Base-by-base conservation (phyloP, 768 basidiomycete genomes). In the Leccinellum albellum region DNA sequence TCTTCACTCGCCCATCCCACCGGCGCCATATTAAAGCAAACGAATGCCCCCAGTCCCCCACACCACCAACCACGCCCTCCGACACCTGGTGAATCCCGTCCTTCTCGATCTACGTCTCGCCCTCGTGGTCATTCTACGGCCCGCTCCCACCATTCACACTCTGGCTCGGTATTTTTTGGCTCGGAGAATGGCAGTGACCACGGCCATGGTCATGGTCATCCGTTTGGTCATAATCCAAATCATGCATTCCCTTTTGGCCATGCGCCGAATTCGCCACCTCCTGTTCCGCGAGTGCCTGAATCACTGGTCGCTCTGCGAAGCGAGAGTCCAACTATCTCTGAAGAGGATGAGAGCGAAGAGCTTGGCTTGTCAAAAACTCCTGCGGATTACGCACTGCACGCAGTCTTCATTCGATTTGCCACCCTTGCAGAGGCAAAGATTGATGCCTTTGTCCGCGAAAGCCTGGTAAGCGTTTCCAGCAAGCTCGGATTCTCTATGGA, bases 391-490 rank as follows among this genome's bases (percentile, higher is more conserved):
- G 94, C 94, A 2, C 74, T 95, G 13, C 90, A 92, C 66, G 90
- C 91, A 0, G 82, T 95, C 6, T 94, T 95, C 69, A 89, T 91
- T 42, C 86, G 89, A 3, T 95, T 95, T 64, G 90, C 89, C 9
- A 81, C 86, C 1, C 76, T 82, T 5, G 89, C 91, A 2, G 92
- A 96, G 71, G 76, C 75, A 28, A 92, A 92, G 65, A 87, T 95
- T n/a, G 83, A 87, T 12, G 69, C 73, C 3, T 92, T 93, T 66
- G 76, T 94, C 54, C 82, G 81, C 10, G 80, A 86, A 57, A 78
- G 81, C 42, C 69, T 88, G 62, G 91, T 93, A 63, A 63, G 88
- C 72, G 5, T 54, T 29, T 20, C 29, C 32, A 28, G n/a, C 15
- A 17, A 33, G 15, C 6, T 7, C 23, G 15, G n/a, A 33, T 7